These are phyloP conservation scores for Hypomontagnella submonticulosa DNA, from an alignment of 495 filamentous ascomycete species.

Conservation along the genomic window DNA sequence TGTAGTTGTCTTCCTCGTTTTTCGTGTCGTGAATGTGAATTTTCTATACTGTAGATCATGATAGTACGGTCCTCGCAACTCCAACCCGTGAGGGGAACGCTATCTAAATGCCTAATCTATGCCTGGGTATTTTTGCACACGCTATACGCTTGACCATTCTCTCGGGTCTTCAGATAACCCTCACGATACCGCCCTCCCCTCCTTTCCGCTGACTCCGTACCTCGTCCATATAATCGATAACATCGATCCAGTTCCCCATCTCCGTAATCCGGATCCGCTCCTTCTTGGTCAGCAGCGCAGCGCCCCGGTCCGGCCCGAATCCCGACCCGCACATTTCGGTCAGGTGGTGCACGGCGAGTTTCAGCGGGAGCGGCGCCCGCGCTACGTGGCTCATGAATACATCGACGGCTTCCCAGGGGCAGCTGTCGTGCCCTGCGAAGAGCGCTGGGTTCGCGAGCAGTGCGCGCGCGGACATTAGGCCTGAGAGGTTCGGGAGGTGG, in stretches of 20 bases:
- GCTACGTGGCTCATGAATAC: conserved; percentile 65
- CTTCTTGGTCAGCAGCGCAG: conserved; percentile 60
- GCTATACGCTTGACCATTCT: background rate
- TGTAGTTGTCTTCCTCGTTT: too few relatives aligned
- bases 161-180: conserved; percentile 12
- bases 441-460: conserved; percentile 71
- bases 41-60: conserved; percentile 2
- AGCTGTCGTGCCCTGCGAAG: conserved; percentile 64
- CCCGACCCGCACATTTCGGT: conserved; percentile 69
- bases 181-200: conserved; percentile 27
- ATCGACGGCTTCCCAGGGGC: conserved; percentile 70
- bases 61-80: background rate
- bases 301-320: conserved; percentile 54
- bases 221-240: conserved; percentile 70
- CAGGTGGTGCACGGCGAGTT: conserved; percentile 70
- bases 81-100: too few relatives aligned
- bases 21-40: background rate
- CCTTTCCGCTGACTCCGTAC: conserved; percentile 45
- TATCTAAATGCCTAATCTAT: too few relatives aligned
- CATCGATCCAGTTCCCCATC: conserved; percentile 63
- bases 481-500: conserved; percentile 53
- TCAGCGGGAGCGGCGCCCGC: conserved; percentile 65
- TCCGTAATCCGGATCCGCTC: conserved; percentile 63
- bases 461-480: conserved; percentile 73
- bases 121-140: conserved; percentile 2